Conservation (phyloP, 108 stramenopile species). For the Discostella pseudostelligera region DNA sequence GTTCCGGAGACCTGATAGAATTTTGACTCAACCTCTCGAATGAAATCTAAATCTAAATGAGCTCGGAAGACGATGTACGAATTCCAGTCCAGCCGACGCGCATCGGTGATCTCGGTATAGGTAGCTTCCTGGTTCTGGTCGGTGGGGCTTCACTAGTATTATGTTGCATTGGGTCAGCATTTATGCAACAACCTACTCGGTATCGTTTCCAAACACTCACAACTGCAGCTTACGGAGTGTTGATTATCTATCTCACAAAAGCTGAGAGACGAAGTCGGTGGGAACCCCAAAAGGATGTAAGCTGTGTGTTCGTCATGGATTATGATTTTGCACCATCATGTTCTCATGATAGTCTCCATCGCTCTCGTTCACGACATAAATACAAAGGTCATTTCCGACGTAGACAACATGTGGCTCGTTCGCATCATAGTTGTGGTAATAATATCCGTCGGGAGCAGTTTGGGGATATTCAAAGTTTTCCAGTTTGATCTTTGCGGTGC, state of each 20-base stretch:
- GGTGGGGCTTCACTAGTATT: constrained; percentile 20
- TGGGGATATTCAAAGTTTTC: constrained; percentile 16
- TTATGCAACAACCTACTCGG: constrained; percentile 4
- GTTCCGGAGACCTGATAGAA: not conserved
- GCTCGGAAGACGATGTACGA: not conserved
- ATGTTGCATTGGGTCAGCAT: constrained; percentile 19
- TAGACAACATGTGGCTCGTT: constrained; percentile 30
- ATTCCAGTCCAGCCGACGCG: constrained; percentile 24
- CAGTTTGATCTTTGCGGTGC: constrained; percentile 17
- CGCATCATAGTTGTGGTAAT: constrained; percentile 28
- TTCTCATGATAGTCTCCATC: not conserved
- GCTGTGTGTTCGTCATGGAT: constrained; percentile 1
- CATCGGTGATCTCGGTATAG: constrained; percentile 31
- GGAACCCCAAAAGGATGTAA: constrained; percentile 21
- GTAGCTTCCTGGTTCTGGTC: constrained; percentile 25
- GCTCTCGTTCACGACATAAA: not conserved
- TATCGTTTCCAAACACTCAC: not conserved
- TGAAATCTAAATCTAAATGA: not conserved
- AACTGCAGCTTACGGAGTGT: constrained; percentile 14
- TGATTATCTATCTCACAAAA: constrained; percentile 23
- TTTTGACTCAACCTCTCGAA: not conserved
- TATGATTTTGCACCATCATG: not conserved
- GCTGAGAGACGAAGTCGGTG: constrained; percentile 33
- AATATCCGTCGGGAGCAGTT: constrained; percentile 8
- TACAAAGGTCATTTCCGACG: constrained; percentile 30